Base-by-base conservation (phyloP, 768 basidiomycete species). In the Rubroboletus pulcherrimus region DNA sequence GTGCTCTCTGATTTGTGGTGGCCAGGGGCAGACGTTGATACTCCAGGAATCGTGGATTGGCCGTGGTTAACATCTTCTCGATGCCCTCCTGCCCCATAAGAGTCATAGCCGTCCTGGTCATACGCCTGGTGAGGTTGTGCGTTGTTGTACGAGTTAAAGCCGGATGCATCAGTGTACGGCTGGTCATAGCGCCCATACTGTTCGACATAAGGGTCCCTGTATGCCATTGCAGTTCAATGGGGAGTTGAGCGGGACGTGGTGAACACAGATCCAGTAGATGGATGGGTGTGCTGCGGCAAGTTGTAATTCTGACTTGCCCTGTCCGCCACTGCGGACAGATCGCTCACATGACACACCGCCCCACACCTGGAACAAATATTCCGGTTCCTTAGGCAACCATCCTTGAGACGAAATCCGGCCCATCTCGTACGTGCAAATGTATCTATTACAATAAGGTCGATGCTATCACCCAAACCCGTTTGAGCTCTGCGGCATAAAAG, bases 191-290 rank as follows among this genome's bases (percentile, higher is more conserved):
- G 63, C n/a, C 60, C 66, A 45, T 62, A 61, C 49, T 67, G 73
- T 49, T 68, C 74, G 57, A 75, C 56, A 63, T 84, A 81, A 21
- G 83, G 82, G 67, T 86, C 82, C 55, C 71, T 75, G 69, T 84
- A 83, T 77, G 84, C 81, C 59, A 68, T 72, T 49, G 57, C 52
- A 34, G 51, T 40, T 53, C 24, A 19, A 33, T 7, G 43, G 34
- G 21, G 21, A 35, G 40, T 40, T 15, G 51, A 39, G 12, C 6
- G n/a, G 10, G 34, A 35, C 34, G 47, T 24, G 24, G 43, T n/a
- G 21, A 37, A 21, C 30, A 24, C 10, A 11, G 35, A n/a, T 40
- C 19, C 7, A 26, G 44, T 17, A 21, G 49, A 53, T 10, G 40
- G 24, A 49, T 57, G 52, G n/a, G 37, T 33, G 55, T 66, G 63